Evolutionary conservation across 768 basidiomycete species (phyloP).

Genomic region (Exidia glandulosa): DNA sequence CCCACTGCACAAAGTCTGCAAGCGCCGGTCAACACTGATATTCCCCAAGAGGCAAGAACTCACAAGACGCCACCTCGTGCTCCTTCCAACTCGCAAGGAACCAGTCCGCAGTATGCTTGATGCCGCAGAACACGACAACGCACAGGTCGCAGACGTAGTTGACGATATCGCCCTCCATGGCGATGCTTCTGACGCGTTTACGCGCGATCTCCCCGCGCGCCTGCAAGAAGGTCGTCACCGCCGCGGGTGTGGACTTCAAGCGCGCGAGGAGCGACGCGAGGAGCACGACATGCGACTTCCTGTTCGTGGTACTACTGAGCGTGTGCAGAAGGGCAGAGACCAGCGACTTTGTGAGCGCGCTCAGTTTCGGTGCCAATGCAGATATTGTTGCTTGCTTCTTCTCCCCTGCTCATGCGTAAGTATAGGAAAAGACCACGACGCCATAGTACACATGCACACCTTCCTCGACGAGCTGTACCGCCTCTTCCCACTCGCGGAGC

Average conservation of each 20-base stretch:
- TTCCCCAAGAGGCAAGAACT: slow-evolving; percentile 18
- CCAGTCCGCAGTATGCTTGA: slow-evolving; percentile 98
- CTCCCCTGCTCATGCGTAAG: slow-evolving; percentile 34
- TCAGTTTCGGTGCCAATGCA: slow-evolving; percentile 45
- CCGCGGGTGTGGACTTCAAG: slow-evolving; percentile 65
- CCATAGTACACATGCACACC: slow-evolving; percentile 31
- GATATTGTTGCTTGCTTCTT: slow-evolving; percentile 47
- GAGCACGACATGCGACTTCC: slow-evolving; percentile 61
- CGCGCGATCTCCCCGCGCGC: slow-evolving; percentile 68
- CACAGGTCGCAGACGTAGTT: slow-evolving; percentile 82
- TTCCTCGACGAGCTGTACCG: slow-evolving; percentile 74
- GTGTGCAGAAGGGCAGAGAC: slow-evolving; percentile 59
- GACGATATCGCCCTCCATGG: slow-evolving; percentile 77
- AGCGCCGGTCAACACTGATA: slow-evolving; percentile 3
- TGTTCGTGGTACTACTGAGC: slow-evolving; percentile 63
- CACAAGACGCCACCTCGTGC: slow-evolving; percentile 86
- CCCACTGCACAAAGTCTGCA: slow-evolving; percentile 90
- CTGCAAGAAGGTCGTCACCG: slow-evolving; percentile 70
- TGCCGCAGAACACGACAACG: slow-evolving; percentile 82
- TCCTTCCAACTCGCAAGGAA: slow-evolving; percentile 92
- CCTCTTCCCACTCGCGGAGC: slow-evolving; percentile 77
- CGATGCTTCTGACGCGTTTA: slow-evolving; percentile 70
- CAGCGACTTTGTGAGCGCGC: slow-evolving; percentile 54
- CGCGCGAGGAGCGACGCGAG: slow-evolving; percentile 65
- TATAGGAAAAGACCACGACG: neutral